Evolutionary conservation across 148 eudicot genomes (phyloP).

Genomic region (Rhododendron griersonianum): DNA sequence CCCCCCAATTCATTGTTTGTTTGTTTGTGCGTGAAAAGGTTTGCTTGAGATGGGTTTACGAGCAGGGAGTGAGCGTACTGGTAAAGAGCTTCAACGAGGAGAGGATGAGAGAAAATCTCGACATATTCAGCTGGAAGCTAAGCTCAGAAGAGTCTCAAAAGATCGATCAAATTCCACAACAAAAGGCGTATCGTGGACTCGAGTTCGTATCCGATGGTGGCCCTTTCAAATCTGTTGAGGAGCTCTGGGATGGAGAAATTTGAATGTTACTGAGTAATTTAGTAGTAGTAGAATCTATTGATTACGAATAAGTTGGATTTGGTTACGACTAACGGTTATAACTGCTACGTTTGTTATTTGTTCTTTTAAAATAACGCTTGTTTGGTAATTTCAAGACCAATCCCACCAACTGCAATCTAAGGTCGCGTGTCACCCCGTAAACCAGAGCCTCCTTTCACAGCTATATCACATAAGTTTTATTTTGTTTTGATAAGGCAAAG

Average conservation of each 20-base stretch:
- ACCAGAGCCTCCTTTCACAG: too few relatives aligned
- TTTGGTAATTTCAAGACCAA: too few relatives aligned
- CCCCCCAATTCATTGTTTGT: too few relatives aligned
- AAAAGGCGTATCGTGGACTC: not conserved
- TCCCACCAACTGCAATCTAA: not conserved
- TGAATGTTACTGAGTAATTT: too few relatives aligned
- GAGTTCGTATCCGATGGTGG: not conserved
- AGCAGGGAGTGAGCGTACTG: conserved; percentile 12
- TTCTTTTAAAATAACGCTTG: too few relatives aligned
- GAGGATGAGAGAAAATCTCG: conserved; percentile 10
- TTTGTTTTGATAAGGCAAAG: too few relatives aligned
- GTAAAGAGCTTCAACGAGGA: conserved; percentile 18
- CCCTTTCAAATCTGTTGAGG: conserved; percentile 8
- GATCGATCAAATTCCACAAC: conserved; percentile 11
- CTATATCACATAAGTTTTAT: too few relatives aligned
- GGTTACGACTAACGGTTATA: too few relatives aligned
- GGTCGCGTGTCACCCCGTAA: not conserved
- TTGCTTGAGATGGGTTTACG: conserved; percentile 19
- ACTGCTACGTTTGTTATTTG: too few relatives aligned
- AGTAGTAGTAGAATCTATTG: too few relatives aligned
- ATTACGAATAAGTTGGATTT: too few relatives aligned
- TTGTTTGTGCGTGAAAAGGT: not conserved
- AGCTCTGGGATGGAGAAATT: conserved; percentile 12
- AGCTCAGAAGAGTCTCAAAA: conserved; percentile 1
- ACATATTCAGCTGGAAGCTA: conserved; percentile 16